phyloP scores from a whole-genome alignment of 192 early-diverging fungal genomes.

The Oehlia diaphana region DNA sequence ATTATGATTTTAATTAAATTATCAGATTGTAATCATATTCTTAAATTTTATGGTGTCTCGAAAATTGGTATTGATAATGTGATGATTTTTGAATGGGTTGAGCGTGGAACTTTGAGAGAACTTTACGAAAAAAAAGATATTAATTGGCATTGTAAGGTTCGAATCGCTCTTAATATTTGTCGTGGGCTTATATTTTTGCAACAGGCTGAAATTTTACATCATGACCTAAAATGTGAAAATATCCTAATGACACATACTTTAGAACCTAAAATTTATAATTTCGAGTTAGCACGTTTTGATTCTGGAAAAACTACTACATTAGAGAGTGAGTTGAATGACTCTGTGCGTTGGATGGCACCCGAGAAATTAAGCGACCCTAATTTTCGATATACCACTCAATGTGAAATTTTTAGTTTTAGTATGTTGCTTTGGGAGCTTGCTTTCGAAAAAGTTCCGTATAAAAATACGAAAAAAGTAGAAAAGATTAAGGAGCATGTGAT shows the following conservation, averaged over 20 bases:
- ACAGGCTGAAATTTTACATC: conserved; percentile 3
- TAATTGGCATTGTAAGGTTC: conserved; percentile 4
- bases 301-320: background rate
- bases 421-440: background rate
- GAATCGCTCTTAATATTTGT: conserved; percentile 21
- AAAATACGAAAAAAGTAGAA: background rate
- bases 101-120: background rate
- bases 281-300: background rate
- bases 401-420: background rate
- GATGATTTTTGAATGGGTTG: conserved; percentile 25
- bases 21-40: conserved; percentile 1
- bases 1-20: conserved; percentile 4
- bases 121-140: background rate
- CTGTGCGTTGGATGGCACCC: conserved; percentile 19
- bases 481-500: background rate
- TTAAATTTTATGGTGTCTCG: conserved; percentile 20
- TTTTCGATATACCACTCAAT: no score
- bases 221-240: conserved; percentile 26
- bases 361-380: background rate
- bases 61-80: background rate
- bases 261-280: conserved; percentile 25
- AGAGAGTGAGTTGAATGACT: background rate
- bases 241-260: background rate
- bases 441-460: background rate
- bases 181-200: conserved; percentile 22